phyloP scores from a whole-genome alignment of 768 basidiomycete species.

The Serpula lacrymans region DNA sequence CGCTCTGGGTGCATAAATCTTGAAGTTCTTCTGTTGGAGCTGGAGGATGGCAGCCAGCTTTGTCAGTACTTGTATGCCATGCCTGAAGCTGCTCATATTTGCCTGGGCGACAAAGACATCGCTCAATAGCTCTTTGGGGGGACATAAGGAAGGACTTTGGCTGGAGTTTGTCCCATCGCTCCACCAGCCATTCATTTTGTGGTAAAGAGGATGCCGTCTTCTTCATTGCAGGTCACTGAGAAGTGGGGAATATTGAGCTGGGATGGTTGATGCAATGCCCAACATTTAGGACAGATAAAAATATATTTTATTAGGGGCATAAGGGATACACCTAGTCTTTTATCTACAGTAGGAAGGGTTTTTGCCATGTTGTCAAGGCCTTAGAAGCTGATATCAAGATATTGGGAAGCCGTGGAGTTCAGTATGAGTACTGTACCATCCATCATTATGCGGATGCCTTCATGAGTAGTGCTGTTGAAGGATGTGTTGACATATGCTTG shows the following conservation, averaged over 20 bases:
- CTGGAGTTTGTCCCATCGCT: constrained; percentile 13
- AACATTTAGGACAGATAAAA: constrained; percentile 17
- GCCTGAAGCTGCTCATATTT: constrained; percentile 22
- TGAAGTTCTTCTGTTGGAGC: no score
- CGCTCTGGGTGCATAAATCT: no score
- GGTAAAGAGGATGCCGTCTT: constrained; percentile 13
- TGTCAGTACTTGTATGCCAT: constrained; percentile 17
- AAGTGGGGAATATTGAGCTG: no score
- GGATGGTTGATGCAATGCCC: constrained; percentile 13
- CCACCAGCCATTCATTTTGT: constrained; percentile 8
- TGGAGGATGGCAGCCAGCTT: no score
- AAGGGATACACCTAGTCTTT: constrained; percentile 16
- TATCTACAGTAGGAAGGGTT: constrained; percentile 17
- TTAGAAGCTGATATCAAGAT: not conserved
- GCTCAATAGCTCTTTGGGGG: constrained; percentile 12
- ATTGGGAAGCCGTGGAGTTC: not conserved
- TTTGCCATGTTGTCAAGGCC: constrained; percentile 15
- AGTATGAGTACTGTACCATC: constrained; percentile 3
- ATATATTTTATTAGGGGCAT: constrained; percentile 16
- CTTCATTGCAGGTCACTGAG: constrained; percentile 1
- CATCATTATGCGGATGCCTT: constrained; percentile 5
- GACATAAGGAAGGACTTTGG: constrained; percentile 19
- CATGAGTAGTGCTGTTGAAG: constrained; percentile 16
- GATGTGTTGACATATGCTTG: constrained; percentile 13
- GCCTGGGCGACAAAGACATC: constrained; percentile 15